phyloP scores from a whole-genome alignment of 1,284 basidiomycete genomes.

The Leucocoprinus gongylophorus region DNA sequence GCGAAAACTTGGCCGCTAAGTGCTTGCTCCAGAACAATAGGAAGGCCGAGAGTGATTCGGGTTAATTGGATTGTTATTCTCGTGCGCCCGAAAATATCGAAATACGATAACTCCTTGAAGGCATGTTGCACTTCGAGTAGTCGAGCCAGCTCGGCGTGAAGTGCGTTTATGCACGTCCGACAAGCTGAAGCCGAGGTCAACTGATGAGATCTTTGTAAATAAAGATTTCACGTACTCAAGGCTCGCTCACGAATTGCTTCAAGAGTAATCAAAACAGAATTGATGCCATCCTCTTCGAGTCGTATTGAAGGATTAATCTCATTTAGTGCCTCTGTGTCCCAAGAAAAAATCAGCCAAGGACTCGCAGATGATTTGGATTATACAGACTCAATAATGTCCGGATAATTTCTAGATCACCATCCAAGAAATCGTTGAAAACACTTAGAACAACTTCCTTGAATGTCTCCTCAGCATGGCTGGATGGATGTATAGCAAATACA shows the following conservation, averaged over 20 bases:
- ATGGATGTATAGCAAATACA: constrained; percentile 45
- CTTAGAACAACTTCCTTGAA: constrained; percentile 66
- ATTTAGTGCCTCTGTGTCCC: constrained; percentile 53
- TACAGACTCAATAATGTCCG: constrained; percentile 62
- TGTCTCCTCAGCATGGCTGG: constrained; percentile 63
- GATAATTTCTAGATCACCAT: constrained; percentile 79
- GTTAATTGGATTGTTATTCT: constrained; percentile 73
- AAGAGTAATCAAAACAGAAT: constrained; percentile 55
- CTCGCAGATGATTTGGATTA: constrained; percentile 13
- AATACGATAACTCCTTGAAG: constrained; percentile 69
- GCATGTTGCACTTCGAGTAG: constrained; percentile 75
- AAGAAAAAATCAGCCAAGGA: neutral
- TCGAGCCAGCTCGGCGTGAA: constrained; percentile 65
- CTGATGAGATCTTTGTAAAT: neutral
- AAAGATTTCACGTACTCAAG: constrained; percentile 42
- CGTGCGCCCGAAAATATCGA: constrained; percentile 72
- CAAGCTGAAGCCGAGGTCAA: constrained; percentile 45
- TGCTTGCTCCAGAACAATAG: constrained; percentile 69
- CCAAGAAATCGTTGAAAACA: constrained; percentile 75
- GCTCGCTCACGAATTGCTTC: constrained; percentile 60
- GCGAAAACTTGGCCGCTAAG: constrained; percentile 33
- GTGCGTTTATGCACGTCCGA: constrained; percentile 66
- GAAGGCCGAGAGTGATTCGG: constrained; percentile 72
- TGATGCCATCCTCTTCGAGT: constrained; percentile 66
- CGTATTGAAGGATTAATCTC: constrained; percentile 65